Percentiles rank a stretch among this genome's conserved stretches.
Conservation (phyloP, 148 eudicot genomes). For the Rheum nobile region DNA sequence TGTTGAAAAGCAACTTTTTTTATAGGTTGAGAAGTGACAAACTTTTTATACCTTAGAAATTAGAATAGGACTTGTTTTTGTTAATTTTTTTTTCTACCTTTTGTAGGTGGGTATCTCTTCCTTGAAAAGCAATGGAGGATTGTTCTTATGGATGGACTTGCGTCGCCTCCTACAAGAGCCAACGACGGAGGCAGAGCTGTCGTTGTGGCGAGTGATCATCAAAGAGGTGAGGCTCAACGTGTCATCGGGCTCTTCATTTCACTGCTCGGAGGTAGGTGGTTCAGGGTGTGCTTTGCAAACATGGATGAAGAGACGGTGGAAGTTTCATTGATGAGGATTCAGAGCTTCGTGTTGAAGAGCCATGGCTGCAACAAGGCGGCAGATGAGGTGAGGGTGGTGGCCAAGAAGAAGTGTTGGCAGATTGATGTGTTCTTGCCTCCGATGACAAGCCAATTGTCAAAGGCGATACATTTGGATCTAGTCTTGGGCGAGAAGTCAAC, state of each 20-base stretch:
- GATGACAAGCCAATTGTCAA: too few species aligned
- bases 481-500: too few species aligned
- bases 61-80: too few species aligned
- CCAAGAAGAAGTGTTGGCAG: too few species aligned
- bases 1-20: too few species aligned
- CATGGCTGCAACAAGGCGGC: too few species aligned
- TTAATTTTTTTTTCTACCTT: too few species aligned
- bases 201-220: conserved; percentile 42
- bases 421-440: too few species aligned
- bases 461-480: too few species aligned
- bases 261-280: conserved; percentile 71
- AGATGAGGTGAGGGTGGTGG: too few species aligned
- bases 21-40: too few species aligned
- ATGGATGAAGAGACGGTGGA: conserved; percentile 39
- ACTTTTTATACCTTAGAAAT: too few species aligned
- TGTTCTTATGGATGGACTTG: conserved; percentile 58
- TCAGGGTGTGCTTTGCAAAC: conserved; percentile 65
- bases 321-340: conserved; percentile 31
- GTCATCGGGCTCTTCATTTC: conserved; percentile 57
- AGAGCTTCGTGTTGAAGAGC: conserved; percentile 21
- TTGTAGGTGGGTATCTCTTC: conserved; percentile 26
- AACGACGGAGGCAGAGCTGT: conserved; percentile 40
- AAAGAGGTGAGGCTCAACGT: conserved; percentile 43
- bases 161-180: conserved; percentile 24
- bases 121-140: conserved; percentile 46